A percentile compares a stretch with the other conserved stretches of the same genome.
These are phyloP conservation scores for Arachis monticola DNA, from an alignment of 331 rosid genomes.

Conservation along the genomic window DNA sequence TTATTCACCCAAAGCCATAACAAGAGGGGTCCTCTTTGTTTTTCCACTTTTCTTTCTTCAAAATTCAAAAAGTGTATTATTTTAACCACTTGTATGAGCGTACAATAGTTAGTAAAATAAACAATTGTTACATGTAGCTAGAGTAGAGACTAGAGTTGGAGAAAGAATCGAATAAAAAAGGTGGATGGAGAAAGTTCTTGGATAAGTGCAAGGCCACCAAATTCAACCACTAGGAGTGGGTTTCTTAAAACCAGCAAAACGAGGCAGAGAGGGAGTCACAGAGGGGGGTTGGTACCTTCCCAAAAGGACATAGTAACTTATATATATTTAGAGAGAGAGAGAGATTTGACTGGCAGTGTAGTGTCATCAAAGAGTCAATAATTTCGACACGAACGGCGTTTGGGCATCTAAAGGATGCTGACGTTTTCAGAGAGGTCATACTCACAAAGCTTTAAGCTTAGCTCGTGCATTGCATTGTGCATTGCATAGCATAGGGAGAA, in stretches of 20 bases:
- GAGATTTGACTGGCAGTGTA: conserved; percentile 29
- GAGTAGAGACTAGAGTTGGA: neutral
- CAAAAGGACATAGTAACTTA: conserved; percentile 37
- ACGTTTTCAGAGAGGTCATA: conserved; percentile 43
- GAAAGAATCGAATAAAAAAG: conserved; percentile 14
- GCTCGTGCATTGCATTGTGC: conserved; percentile 13
- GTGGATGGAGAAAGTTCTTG: neutral
- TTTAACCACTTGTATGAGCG: neutral
- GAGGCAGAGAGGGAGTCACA: conserved; percentile 22
- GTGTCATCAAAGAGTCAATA: conserved; percentile 38
- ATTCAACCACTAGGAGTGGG: conserved; percentile 35
- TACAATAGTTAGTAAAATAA: neutral
- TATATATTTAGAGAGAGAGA: neutral
- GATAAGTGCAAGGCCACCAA: conserved; percentile 31
- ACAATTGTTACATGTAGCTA: neutral
- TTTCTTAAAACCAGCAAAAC: conserved; percentile 33
- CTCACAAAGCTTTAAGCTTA: neutral
- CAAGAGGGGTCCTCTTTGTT: neutral
- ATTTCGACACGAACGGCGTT: conserved; percentile 48
- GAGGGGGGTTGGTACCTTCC: conserved; percentile 44
- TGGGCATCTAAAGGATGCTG: conserved; percentile 39
- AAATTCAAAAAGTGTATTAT: neutral
- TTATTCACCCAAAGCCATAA: neutral
- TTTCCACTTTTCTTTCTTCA: neutral
- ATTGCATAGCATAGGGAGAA: conserved; percentile 23